Conservation (phyloP, 2,329 filamentous ascomycete genomes). For the Fusarium tuaranense region DNA sequence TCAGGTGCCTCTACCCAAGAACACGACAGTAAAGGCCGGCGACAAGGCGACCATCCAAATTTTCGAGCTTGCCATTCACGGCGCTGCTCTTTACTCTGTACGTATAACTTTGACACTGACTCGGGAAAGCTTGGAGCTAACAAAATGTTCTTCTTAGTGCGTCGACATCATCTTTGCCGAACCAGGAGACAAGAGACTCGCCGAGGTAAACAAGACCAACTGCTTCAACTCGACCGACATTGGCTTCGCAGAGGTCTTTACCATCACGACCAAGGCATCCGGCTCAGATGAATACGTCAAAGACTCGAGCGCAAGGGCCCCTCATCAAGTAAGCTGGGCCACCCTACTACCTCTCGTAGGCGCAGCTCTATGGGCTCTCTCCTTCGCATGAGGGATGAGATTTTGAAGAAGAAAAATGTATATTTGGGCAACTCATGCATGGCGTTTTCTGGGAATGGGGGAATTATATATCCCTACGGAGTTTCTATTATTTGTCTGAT, state of each 20-base stretch:
- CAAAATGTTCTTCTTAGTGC: constrained; percentile 67
- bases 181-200: constrained; percentile 74
- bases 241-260: constrained; percentile 82
- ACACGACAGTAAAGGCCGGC: constrained; percentile 78
- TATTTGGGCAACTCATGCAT: constrained; percentile 36
- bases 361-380: constrained; percentile 53
- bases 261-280: constrained; percentile 64
- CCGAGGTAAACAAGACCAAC: constrained; percentile 81
- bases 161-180: constrained; percentile 94
- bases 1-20: constrained; percentile 84
- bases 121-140: constrained; percentile 7
- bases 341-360: constrained; percentile 58
- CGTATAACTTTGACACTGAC: constrained; percentile 42
- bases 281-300: constrained; percentile 49
- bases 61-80: constrained; percentile 85
- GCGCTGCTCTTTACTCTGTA: constrained; percentile 85
- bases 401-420: constrained; percentile 35
- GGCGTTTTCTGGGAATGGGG: constrained; percentile 35
- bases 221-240: constrained; percentile 90
- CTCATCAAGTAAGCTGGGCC: constrained; percentile 43
- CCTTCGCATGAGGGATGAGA: constrained; percentile 45
- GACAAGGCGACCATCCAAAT: constrained; percentile 92
- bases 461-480: constrained; percentile 30
- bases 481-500: constrained; percentile 24
- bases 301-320: constrained; percentile 41